Conservation (phyloP, 2,329 filamentous ascomycete genomes). For the Colletotrichum noveboracense region DNA sequence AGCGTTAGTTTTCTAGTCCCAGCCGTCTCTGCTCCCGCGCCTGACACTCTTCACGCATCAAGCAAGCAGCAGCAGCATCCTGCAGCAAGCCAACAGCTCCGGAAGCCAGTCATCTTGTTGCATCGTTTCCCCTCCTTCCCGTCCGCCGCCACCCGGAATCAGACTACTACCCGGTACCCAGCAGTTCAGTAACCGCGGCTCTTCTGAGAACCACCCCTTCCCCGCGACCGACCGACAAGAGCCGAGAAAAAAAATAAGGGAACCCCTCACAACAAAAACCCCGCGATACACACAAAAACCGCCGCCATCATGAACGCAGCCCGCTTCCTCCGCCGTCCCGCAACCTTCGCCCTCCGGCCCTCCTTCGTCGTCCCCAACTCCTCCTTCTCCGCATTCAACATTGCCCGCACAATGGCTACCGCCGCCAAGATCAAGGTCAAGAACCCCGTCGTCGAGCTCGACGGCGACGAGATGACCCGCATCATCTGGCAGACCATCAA, state of each 20-base stretch:
- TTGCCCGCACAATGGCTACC: conserved; percentile 56
- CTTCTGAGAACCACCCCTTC: background rate
- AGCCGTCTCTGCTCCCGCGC: background rate
- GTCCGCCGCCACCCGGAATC: conserved; percentile 8
- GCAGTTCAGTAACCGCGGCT: conserved; percentile 1
- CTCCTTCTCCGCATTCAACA: conserved; percentile 20
- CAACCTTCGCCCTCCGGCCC: conserved; percentile 13
- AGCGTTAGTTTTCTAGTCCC: background rate
- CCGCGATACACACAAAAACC: background rate
- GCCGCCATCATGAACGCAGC: conserved; percentile 19
- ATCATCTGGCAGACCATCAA: conserved; percentile 99
- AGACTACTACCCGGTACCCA: conserved; percentile 2
- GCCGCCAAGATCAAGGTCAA: conserved; percentile 95
- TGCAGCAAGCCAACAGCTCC: conserved; percentile 12
- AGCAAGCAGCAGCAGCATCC: background rate
- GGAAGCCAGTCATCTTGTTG: conserved; percentile 10
- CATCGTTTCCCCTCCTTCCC: background rate
- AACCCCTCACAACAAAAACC: background rate
- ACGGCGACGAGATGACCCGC: conserved; percentile 95
- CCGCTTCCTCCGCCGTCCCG: conserved; percentile 18
- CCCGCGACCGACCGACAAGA: conserved; percentile 12
- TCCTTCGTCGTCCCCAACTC: conserved; percentile 8
- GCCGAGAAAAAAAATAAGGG: background rate
- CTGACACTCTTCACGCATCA: background rate
- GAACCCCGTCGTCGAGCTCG: conserved; percentile 97